Base-by-base conservation (phyloP, 2,329 filamentous ascomycete genomes). In the Alternaria alternata region DNA sequence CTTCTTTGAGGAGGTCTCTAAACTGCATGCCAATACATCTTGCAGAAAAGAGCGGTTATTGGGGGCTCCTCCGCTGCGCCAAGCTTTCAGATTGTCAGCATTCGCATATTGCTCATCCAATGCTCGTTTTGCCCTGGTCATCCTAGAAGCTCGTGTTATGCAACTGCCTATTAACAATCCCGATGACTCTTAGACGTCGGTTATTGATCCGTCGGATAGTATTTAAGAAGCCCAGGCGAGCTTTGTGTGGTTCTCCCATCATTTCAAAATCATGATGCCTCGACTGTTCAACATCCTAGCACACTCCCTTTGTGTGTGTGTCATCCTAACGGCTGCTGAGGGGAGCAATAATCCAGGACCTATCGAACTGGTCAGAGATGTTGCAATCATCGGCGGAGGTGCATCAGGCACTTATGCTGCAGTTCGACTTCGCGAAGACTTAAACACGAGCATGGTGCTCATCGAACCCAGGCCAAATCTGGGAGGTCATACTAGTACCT, bases 401-500 rank as follows among this genome's bases (percentile, higher is more conserved):
- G 73, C 77, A 14, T 71, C 74, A 24, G 81, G 82, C 5, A 80
- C 79, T 1, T 80, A 82, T 62, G 75, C 78, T 11, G 81, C 82
- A 2, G 75, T 82, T 28, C 67, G 74, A n/a, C 74, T 84, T 5
- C 69, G 74, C n/a, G 73, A 83, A 52, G 70, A 73, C 55, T 51
- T 72, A 36, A 77, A 78, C 51, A 73, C 76, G n/a, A 79, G 60
- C n/a, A 75, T 84, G 14, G 72, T 77, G 2, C 55, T 84, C 7
- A 67, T 84, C 26, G 82, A 84, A 60, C 70, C 73, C 38, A 62
- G 79, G 52, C 58, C 63, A 26, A 63, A 54, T 22, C 69, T 85
- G 61, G 84, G 84, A 20, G 84, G 84, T 3, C 83, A 85, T 61
- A 81, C 82, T 11, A 74, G 81, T 39, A 85, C 82, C 9, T 86